phyloP scores from a whole-genome alignment of 2,329 filamentous ascomycete genomes.

The Aspergillus persii region DNA sequence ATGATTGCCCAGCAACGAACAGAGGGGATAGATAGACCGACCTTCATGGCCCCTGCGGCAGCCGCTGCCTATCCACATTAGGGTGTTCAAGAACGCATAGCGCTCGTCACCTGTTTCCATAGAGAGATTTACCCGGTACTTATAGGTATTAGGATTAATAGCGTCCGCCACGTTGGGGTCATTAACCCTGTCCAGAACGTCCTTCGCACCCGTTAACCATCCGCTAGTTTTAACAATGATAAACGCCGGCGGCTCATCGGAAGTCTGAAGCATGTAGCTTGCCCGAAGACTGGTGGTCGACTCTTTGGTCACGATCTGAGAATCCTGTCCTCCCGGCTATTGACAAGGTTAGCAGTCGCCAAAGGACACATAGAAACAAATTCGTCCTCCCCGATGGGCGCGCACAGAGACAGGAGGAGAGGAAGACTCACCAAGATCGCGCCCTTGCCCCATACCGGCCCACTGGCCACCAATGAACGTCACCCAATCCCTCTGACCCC shows the following conservation, averaged over 20 bases:
- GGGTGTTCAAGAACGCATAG: constrained; percentile 49
- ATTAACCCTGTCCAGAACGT: constrained; percentile 49
- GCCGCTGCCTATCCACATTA: constrained; percentile 52
- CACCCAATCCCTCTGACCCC: constrained; percentile 53
- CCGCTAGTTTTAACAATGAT: constrained; percentile 48
- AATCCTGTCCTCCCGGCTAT: constrained; percentile 51
- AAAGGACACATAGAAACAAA: not conserved
- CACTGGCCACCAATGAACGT: constrained; percentile 52
- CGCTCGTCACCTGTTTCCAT: constrained; percentile 52
- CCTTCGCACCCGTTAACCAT: constrained; percentile 50
- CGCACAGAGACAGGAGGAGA: not conserved
- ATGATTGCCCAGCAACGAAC: not conserved
- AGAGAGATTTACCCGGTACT: constrained; percentile 47
- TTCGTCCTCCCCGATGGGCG: no score
- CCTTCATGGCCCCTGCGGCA: constrained; percentile 48
- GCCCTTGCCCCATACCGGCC: constrained; percentile 53
- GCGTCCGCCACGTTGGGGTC: constrained; percentile 45
- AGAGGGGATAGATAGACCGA: constrained; percentile 20
- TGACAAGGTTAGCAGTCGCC: constrained; percentile 10
- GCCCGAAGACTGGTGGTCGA: constrained; percentile 45
- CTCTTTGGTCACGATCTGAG: constrained; percentile 49
- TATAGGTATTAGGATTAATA: constrained; percentile 49
- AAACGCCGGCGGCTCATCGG: constrained; percentile 50
- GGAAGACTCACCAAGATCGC: constrained; percentile 45
- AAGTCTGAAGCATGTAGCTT: constrained; percentile 50